phyloP scores from a whole-genome alignment of 2,329 filamentous ascomycete genomes.

The Daldinia eschscholtzii region DNA sequence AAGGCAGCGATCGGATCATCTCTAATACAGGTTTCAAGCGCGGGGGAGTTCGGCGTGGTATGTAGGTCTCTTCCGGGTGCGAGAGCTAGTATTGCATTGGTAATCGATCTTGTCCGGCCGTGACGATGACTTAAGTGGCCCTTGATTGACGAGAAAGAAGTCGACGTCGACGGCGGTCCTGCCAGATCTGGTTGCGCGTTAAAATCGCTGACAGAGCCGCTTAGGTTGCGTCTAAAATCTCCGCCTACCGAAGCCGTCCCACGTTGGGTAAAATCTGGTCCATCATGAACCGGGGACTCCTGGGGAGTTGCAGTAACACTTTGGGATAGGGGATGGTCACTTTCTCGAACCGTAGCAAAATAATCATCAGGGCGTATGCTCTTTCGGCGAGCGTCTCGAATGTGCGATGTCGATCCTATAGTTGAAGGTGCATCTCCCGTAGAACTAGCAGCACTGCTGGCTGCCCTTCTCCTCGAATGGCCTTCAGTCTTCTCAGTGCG shows the following conservation, averaged over 20 bases:
- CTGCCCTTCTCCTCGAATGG: slow-evolving; percentile 66
- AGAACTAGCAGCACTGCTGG: slow-evolving; percentile 75
- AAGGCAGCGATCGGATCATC: slow-evolving; percentile 60
- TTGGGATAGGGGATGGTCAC: slow-evolving; percentile 80
- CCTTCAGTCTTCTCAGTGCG: slow-evolving; percentile 69
- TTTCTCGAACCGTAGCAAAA: slow-evolving; percentile 61
- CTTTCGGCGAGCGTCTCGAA: slow-evolving; percentile 66
- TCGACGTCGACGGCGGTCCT: slow-evolving; percentile 51
- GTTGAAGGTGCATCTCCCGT: slow-evolving; percentile 65
- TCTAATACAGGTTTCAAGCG: slow-evolving; percentile 49
- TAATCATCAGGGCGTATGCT: slow-evolving; percentile 68
- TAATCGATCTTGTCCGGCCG: slow-evolving; percentile 59
- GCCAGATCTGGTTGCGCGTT: slow-evolving; percentile 54
- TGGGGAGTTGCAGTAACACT: slow-evolving; percentile 80
- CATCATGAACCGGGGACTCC: slow-evolving; percentile 54
- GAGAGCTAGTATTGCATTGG: slow-evolving; percentile 61
- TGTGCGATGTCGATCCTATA: slow-evolving; percentile 65
- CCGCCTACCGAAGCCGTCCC: slow-evolving; percentile 57
- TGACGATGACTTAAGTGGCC: slow-evolving; percentile 56
- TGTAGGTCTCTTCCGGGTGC: slow-evolving; percentile 53
- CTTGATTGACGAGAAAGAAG: slow-evolving; percentile 49
- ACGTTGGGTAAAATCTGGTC: slow-evolving; percentile 52
- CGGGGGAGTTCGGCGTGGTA: slow-evolving; percentile 56
- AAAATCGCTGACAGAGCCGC: slow-evolving; percentile 55
- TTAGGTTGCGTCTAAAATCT: slow-evolving; percentile 52